Base-by-base conservation (phyloP, 2,329 filamentous ascomycete species). In the Zarea fungicola region DNA sequence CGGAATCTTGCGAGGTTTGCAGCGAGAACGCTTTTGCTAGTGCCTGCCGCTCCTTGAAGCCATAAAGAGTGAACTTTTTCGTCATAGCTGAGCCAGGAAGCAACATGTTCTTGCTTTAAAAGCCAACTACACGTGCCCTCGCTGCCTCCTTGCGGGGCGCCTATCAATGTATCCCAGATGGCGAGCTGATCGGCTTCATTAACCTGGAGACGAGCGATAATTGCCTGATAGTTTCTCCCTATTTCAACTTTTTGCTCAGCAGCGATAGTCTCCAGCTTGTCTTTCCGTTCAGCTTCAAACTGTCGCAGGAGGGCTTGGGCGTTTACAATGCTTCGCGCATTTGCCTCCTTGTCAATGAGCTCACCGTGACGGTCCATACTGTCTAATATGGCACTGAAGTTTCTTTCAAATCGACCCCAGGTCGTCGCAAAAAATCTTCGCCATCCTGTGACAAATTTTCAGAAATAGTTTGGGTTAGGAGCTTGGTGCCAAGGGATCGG, bases 341-440 rank as follows among this genome's bases (percentile, higher is more conserved):
- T 68, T 0, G 64, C 66, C n/a, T 60, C 57, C 3, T 53, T 53
- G 28, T 69, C 65, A 5, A 70, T 54, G 1, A 69, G 48, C 0
- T 49, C 18, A 25, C 57, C 64, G 6, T 69, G 63, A 0, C 36
- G 42, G 6, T 63, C 55, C 22, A 70, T 22, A 11, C 68, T 58
- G 2, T 65, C 62, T 2, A 70, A 18, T 3, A 70, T 67, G 10
- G 51, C 51, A 4, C 60, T 52, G 7, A 70, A 70, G 0, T 56
- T 58, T 1, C 63, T 49, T 25, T 68, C 54, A n/a, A 71, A 70
- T 0, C 66, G 62, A 0, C 65, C 65, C 66, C 66, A 70, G 0
- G 66, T 66, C 0, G 63, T 65, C 0, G 59, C 28, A 13, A 70
- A 71, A 1, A 69, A 49, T 0, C 65, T 2, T 19, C 56, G 60